These are phyloP conservation scores for Peniophora sp. DNA, from an alignment of 1,284 basidiomycete genomes.

Conservation along the genomic window DNA sequence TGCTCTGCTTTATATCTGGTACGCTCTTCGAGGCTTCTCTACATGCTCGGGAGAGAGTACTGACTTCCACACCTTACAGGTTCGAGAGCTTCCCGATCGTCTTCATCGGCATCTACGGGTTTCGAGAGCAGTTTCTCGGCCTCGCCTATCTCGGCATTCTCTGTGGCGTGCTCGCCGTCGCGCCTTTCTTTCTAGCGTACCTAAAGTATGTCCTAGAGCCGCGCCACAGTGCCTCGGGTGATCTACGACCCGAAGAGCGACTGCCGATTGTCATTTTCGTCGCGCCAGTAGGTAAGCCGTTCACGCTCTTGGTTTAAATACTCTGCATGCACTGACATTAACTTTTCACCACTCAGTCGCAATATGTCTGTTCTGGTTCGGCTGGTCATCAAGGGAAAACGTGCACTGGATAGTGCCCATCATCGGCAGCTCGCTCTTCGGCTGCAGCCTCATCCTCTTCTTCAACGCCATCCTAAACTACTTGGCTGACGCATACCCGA, in stretches of 20 bases:
- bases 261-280: constrained; percentile 30
- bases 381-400: constrained; percentile 27
- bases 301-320: neutral
- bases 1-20: neutral
- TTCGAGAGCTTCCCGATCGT: constrained; percentile 20
- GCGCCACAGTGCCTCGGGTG: constrained; percentile 22
- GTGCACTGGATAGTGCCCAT: constrained; percentile 24
- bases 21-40: neutral
- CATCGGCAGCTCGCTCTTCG: constrained; percentile 16
- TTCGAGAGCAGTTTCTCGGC: constrained; percentile 25
- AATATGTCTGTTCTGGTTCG: constrained; percentile 34
- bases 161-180: constrained; percentile 18
- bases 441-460: constrained; percentile 20
- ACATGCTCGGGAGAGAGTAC: too few species aligned
- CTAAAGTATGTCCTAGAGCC: constrained; percentile 13
- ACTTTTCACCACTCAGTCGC: constrained; percentile 17
- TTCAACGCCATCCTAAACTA: constrained; percentile 25
- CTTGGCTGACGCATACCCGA: constrained; percentile 24
- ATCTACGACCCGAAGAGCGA: constrained; percentile 33
- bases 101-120: constrained; percentile 26
- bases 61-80: too few species aligned
- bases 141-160: constrained; percentile 43
- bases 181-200: constrained; percentile 12
- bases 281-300: constrained; percentile 20
- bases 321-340: neutral